Conservation (phyloP, 257 asterid genomes). For the Petunia secreta region DNA sequence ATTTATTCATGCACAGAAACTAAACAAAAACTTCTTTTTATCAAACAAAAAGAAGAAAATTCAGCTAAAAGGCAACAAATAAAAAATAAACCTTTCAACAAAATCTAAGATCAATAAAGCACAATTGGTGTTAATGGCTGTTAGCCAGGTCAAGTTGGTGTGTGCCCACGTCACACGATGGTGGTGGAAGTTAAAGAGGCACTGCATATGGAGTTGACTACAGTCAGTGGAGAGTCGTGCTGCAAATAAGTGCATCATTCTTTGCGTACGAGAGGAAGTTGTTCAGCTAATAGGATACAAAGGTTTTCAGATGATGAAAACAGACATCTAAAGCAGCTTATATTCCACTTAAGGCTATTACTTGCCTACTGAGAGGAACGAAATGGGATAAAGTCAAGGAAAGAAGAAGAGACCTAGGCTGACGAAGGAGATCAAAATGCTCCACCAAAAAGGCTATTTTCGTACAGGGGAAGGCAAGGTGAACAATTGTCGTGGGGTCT, state of each 20-base stretch:
- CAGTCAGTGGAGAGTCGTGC: background rate
- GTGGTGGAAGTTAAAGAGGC: conserved; percentile 6
- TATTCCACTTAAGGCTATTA: background rate
- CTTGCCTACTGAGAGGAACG: background rate
- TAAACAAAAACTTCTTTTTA: too few species aligned
- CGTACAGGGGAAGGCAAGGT: conserved; percentile 11
- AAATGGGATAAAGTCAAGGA: background rate
- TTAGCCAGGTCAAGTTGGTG: conserved; percentile 1
- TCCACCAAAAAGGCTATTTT: background rate
- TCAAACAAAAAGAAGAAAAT: background rate
- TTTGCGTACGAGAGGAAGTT: conserved; percentile 9
- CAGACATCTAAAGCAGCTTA: background rate
- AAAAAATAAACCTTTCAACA: conserved; percentile 9
- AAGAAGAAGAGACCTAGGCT: background rate
- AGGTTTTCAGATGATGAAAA: background rate
- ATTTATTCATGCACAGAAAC: background rate
- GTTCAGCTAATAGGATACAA: background rate
- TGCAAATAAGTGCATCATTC: background rate
- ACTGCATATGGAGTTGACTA: background rate
- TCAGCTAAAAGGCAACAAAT: background rate
- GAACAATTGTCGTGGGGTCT: background rate
- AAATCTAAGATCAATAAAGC: background rate
- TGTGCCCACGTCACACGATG: background rate
- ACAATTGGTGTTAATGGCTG: background rate
- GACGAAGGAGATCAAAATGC: background rate